These are phyloP conservation scores for Suhomyces faveliae DNA, from an alignment of 805 yeast species.

Conservation along the genomic window DNA sequence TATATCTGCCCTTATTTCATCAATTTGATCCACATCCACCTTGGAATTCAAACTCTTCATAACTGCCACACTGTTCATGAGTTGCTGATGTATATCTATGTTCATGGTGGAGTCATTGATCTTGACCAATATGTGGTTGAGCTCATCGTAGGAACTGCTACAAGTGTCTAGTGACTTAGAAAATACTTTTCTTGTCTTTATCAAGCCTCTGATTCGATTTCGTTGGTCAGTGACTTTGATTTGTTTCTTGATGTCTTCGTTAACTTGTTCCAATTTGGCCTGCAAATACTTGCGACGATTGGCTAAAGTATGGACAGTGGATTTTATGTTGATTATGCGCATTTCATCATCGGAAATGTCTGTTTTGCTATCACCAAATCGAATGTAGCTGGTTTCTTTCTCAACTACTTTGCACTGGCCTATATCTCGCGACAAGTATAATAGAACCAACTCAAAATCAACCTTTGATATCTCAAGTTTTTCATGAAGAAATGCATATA, in stretches of 20 bases:
- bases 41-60: slow-evolving; percentile 28
- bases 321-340: slow-evolving; percentile 27
- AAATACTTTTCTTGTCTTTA: slow-evolving; percentile 15
- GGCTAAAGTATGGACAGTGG: slow-evolving; percentile 17
- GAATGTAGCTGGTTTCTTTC: slow-evolving; percentile 7
- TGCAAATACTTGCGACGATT: slow-evolving; percentile 21
- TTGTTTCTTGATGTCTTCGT: slow-evolving; percentile 7
- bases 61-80: slow-evolving; percentile 24
- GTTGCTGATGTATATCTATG: slow-evolving; percentile 21
- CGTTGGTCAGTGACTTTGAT: slow-evolving; percentile 7
- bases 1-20: slow-evolving; percentile 26
- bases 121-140: slow-evolving; percentile 25
- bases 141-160: slow-evolving; percentile 17
- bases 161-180: slow-evolving; percentile 19
- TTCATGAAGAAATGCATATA: slow-evolving; percentile 10
- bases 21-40: slow-evolving; percentile 26
- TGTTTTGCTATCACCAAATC: not conserved
- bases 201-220: slow-evolving; percentile 17
- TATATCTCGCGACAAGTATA: slow-evolving; percentile 28
- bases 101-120: slow-evolving; percentile 38
- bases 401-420: slow-evolving; percentile 8
- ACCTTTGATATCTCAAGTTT: slow-evolving; percentile 14
- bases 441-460: slow-evolving; percentile 29
- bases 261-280: slow-evolving; percentile 15
- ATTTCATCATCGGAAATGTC: slow-evolving; percentile 29